Conservation (phyloP, 2,329 filamentous ascomycete species). For the Ophiocordyceps unilateralis region DNA sequence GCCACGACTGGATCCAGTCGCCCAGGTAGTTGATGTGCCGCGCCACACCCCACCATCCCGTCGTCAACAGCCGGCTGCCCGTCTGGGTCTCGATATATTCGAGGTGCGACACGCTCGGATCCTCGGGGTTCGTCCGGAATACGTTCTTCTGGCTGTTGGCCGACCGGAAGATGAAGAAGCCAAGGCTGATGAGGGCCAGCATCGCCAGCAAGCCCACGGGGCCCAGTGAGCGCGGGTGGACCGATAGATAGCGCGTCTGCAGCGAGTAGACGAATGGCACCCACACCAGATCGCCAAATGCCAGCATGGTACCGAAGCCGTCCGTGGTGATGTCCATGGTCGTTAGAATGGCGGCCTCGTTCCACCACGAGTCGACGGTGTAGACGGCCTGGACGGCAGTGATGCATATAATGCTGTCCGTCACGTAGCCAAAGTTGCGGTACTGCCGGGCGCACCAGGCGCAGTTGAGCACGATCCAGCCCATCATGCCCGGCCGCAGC, state of each 20-base stretch:
- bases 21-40: constrained; percentile 93
- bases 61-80: constrained; percentile 64
- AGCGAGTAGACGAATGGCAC: constrained; percentile 77
- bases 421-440: constrained; percentile 64
- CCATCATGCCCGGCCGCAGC: constrained; percentile 77
- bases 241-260: constrained; percentile 69
- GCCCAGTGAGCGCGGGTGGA: constrained; percentile 68
- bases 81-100: constrained; percentile 71
- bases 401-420: constrained; percentile 71
- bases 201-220: constrained; percentile 46
- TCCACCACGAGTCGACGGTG: constrained; percentile 68
- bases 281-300: constrained; percentile 87
- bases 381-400: constrained; percentile 66
- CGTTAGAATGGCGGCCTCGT: constrained; percentile 76
- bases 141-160: constrained; percentile 90
- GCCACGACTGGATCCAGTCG: constrained; percentile 89
- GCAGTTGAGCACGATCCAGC: constrained; percentile 74
- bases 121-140: constrained; percentile 74
- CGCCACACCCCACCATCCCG: constrained; percentile 85
- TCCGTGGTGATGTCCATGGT: constrained; percentile 91
- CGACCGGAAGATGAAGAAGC: constrained; percentile 88
- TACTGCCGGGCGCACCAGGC: constrained; percentile 81
- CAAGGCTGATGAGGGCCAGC: constrained; percentile 46
- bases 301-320: constrained; percentile 88
- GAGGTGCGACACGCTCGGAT: constrained; percentile 63